phyloP scores from a whole-genome alignment of 2,329 filamentous ascomycete species.

The Lasiodiplodia gonubiensis region DNA sequence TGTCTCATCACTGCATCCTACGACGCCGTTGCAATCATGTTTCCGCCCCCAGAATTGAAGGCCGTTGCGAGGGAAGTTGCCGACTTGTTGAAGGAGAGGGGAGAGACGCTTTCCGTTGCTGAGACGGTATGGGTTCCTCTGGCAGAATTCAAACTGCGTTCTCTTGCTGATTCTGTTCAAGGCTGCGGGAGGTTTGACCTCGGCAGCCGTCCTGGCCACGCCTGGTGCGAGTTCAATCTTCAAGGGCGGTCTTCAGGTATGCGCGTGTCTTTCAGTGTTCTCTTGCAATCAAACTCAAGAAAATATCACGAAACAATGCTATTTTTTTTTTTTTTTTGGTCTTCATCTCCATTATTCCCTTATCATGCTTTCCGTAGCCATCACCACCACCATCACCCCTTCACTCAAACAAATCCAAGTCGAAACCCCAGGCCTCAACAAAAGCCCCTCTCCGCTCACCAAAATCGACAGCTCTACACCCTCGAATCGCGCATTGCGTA shows the following conservation, averaged over 20 bases:
- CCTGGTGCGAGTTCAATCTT: slow-evolving; percentile 65
- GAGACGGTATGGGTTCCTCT: slow-evolving; percentile 57
- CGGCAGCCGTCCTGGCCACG: slow-evolving; percentile 62
- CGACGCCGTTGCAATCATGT: neutral
- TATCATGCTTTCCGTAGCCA: too few relatives aligned
- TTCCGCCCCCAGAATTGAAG: slow-evolving; percentile 38
- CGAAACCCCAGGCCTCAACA: too few relatives aligned
- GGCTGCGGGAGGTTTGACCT: slow-evolving; percentile 68
- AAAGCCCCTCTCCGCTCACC: neutral
- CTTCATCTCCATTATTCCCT: neutral
- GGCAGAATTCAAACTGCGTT: neutral
- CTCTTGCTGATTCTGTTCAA: slow-evolving; percentile 34
- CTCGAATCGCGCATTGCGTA: slow-evolving; percentile 63
- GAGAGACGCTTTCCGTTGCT: slow-evolving; percentile 65
- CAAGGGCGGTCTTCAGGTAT: slow-evolving; percentile 56
- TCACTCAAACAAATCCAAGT: neutral
- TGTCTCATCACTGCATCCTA: neutral
- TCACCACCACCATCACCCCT: neutral
- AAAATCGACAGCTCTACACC: slow-evolving; percentile 56
- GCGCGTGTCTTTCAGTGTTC: slow-evolving; percentile 51
- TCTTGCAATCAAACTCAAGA: neutral
- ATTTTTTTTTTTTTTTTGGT: neutral
- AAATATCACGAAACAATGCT: neutral
- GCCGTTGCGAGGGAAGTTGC: slow-evolving; percentile 57
- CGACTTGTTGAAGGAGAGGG: slow-evolving; percentile 58